Evolutionary conservation across 306 rosid genomes (phyloP).

Genomic region (Cucurbita maxima): DNA sequence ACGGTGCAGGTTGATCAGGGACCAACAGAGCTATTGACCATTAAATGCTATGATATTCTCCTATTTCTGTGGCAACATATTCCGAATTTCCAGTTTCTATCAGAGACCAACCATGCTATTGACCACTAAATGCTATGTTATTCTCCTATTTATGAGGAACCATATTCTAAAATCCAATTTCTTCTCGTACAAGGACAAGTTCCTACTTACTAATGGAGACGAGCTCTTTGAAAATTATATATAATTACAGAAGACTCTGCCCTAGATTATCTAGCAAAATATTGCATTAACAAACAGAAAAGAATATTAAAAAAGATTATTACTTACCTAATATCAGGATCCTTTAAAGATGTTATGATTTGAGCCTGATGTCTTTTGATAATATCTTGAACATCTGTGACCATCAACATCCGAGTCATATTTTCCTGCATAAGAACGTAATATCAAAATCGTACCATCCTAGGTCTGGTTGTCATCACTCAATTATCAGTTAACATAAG

Average conservation of each 20-base stretch:
- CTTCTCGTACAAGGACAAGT: not conserved
- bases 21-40: not conserved
- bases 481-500: not conserved
- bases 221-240: not conserved
- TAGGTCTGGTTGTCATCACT: not conserved
- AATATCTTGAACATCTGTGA: conserved; percentile 95
- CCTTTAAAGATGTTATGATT: conserved; percentile 93
- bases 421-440: conserved; percentile 62
- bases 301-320: not conserved
- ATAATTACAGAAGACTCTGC: not conserved
- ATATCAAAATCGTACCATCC: conserved; percentile 9
- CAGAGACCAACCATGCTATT: no score
- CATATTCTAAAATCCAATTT: not conserved
- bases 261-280: not conserved
- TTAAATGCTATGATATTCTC: not conserved
- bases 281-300: not conserved
- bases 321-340: conserved; percentile 91
- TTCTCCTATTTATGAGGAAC: no score
- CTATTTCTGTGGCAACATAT: not conserved
- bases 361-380: conserved; percentile 98
- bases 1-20: not conserved
- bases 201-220: not conserved
- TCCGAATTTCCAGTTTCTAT: not conserved
- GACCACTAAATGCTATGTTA: no score
- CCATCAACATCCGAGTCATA: conserved; percentile 98